Evolutionary conservation across 345 rosid species (phyloP).

Genomic region (Iberis pinnata): DNA sequence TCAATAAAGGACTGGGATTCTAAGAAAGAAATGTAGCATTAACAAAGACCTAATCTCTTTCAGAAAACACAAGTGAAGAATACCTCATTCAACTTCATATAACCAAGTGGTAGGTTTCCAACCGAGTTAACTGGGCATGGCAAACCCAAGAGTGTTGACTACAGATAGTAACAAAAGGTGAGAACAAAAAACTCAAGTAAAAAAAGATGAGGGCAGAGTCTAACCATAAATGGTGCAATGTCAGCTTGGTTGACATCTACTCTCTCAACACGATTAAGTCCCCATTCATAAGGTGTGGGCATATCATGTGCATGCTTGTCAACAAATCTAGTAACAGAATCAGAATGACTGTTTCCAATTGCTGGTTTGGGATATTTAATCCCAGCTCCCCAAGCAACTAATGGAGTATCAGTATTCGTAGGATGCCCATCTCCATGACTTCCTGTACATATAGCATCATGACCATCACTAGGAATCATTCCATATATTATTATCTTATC

Average conservation of each 20-base stretch:
- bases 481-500: neutral
- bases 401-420: conserved; percentile 88
- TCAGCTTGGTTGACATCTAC: conserved; percentile 98
- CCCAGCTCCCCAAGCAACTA: conserved; percentile 98
- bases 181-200: conserved; percentile 9
- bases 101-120: conserved; percentile 87
- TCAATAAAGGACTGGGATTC: conserved; percentile 1
- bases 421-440: conserved; percentile 99
- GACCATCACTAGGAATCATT: conserved; percentile 21
- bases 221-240: conserved; percentile 89
- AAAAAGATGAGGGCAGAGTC: conserved; percentile 10
- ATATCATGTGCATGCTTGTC: conserved; percentile 82
- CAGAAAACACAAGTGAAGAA: conserved; percentile 14
- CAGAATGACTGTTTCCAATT: conserved; percentile 38
- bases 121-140: conserved; percentile 91
- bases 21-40: neutral
- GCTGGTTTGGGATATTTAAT: conserved; percentile 57
- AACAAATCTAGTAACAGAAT: conserved; percentile 53
- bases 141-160: conserved; percentile 88
- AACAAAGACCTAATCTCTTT: conserved; percentile 7
- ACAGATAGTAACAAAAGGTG: conserved; percentile 26
- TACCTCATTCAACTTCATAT: conserved; percentile 64
- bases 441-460: conserved; percentile 35
- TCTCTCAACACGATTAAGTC: conserved; percentile 69
- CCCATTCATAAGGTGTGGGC: conserved; percentile 83